Base-by-base conservation (phyloP, 805 yeast genomes). In the Yueomyces sinensis region DNA sequence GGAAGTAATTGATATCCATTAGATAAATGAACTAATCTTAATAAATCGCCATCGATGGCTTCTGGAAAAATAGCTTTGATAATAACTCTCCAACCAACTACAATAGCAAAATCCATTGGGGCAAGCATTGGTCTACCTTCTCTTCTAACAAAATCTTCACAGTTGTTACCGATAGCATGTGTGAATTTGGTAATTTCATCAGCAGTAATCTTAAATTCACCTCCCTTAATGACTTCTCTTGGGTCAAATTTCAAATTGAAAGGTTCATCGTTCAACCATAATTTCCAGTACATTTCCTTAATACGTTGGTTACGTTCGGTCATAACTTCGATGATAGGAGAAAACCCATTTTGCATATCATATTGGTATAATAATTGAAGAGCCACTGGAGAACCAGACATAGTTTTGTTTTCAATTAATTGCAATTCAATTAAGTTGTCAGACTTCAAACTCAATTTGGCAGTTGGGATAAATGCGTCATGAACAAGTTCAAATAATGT, bases 91-190 rank as follows among this genome's bases (percentile, higher is more conserved):
- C 99, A 91, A 31, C 98, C 97, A 49, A 87, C 74, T 38, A 91
- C 96, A 59, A 91, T 91, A 33, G 98, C 97, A 56, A 87, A 91
- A 67, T 91, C 99, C 97, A 91, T 89, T 52, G 99, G 99, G 32
- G 97, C 98, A 48, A 76, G 68, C 39, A 83, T 77, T 43, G 71
- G 72, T 60, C 82, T 80, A 44, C 87, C 91, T 33, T 82, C 73
- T 66, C 95, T 76, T 39, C 79, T 71, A 47, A 87, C 95, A 50
- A 86, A 91, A 41, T 93, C 95, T 65, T 91, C 97, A 61, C 95
- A 86, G 46, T 81, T 80, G 72, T 91, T 91, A 47, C 96, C 96
- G 56, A 91, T 83, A 40, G 96, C 96, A 50, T 87, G 95, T 24
- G 95, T 87, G 59, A 91, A 84, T 60, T 87, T 94, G 41, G 86